Conservation (phyloP, 129 eudicot species). For the Flaveria robusta region DNA sequence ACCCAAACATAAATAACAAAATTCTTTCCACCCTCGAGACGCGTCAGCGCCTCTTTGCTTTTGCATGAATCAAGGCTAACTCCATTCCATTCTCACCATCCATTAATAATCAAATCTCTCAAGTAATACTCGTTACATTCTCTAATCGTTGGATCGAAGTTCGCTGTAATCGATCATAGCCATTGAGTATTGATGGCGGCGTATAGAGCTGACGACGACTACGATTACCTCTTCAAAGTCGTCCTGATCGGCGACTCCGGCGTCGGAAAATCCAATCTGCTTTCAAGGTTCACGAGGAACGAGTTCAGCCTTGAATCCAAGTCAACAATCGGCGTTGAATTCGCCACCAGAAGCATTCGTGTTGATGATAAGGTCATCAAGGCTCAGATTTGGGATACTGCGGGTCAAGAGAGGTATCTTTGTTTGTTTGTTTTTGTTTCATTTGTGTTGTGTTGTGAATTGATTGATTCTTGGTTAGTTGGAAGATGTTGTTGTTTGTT, state of each 20-base stretch:
- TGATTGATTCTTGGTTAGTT: neutral
- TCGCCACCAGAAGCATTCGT: conserved; percentile 61
- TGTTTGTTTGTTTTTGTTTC: neutral
- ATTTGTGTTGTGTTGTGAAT: too few relatives aligned
- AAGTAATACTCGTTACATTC: too few relatives aligned
- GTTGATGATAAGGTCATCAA: conserved; percentile 63
- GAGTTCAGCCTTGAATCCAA: conserved; percentile 66
- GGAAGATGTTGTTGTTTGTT: neutral
- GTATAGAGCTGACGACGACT: conserved; percentile 67
- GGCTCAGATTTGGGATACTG: conserved; percentile 88
- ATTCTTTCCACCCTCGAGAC: too few relatives aligned
- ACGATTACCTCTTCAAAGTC: conserved; percentile 63
- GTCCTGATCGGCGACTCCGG: conserved; percentile 68
- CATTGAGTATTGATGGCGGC: conserved; percentile 37
- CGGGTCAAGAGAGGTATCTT: conserved; percentile 62
- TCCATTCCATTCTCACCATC: too few relatives aligned
- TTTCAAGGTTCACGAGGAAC: conserved; percentile 59
- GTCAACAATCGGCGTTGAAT: conserved; percentile 68
- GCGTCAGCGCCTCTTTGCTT: too few relatives aligned
- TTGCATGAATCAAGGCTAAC: too few relatives aligned
- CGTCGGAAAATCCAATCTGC: conserved; percentile 66
- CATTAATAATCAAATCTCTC: too few relatives aligned
- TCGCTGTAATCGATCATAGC: too few relatives aligned
- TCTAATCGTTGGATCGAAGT: too few relatives aligned
- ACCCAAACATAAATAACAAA: too few relatives aligned